phyloP scores from a whole-genome alignment of 1,284 basidiomycete species.

The Moesziomyces sp. region DNA sequence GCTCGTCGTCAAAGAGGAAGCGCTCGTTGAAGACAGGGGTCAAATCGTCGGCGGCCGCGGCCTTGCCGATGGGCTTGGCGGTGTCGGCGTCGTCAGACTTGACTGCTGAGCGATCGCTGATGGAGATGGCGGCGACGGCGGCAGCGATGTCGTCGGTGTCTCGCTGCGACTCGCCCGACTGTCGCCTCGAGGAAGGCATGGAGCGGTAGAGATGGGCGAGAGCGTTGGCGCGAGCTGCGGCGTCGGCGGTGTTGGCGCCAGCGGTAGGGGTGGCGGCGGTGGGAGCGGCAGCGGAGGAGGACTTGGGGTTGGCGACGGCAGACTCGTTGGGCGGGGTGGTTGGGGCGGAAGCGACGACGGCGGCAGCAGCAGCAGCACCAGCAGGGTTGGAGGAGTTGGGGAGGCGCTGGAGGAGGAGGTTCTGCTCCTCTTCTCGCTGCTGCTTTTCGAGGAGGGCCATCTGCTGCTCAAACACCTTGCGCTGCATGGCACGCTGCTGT shows the following conservation, averaged over 20 bases:
- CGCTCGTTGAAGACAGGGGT: constrained; percentile 63
- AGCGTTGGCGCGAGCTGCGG: constrained; percentile 9
- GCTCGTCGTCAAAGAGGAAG: constrained; percentile 65
- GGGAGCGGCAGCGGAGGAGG: constrained; percentile 7
- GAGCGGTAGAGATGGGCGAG: constrained; percentile 31
- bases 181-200: constrained; percentile 48
- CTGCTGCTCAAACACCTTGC: constrained; percentile 56
- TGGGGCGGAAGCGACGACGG: constrained; percentile 40
- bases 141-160: constrained; percentile 27
- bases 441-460: constrained; percentile 54
- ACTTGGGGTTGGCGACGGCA: constrained; percentile 19
- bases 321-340: constrained; percentile 43
- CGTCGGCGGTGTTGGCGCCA: constrained; percentile 5
- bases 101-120: constrained; percentile 10
- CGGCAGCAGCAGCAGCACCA: neutral
- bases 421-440: constrained; percentile 55
- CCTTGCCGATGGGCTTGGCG: constrained; percentile 7
- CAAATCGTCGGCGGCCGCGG: constrained; percentile 22
- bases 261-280: neutral
- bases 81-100: neutral
- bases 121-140: constrained; percentile 28
- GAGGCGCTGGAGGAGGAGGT: constrained; percentile 33
- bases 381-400: neutral
- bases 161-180: constrained; percentile 14
- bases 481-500: constrained; percentile 53